Base-by-base conservation (phyloP, 768 basidiomycete species). In the Lactarius deliciosus region DNA sequence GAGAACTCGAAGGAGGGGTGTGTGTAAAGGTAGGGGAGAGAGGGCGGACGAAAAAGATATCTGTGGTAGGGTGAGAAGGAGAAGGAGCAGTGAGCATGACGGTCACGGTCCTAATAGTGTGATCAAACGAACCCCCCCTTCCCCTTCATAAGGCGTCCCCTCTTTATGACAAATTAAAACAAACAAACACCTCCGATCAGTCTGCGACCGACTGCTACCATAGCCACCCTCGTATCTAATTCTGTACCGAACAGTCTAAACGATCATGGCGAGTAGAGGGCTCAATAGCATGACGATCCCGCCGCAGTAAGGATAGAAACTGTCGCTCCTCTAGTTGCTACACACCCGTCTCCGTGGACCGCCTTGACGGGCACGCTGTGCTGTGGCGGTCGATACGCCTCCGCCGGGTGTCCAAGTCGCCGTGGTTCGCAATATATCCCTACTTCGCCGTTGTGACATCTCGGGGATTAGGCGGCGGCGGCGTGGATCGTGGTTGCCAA, bases 51-150 rank as follows among this genome's bases (percentile, higher is more conserved):
- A 67, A 10, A 36, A 47, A 13, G 28, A 20, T 60, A 10, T 63
- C 50, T 30, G 61, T 36, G 11, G 57, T 22, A 5, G 62, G 15
- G 57, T 61, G 57, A 38, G 62, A 56, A 67, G 50, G 50, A 59
- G 62, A 58, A 43, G 40, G 13, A 56, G 16, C 15, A 16, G 30
- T 32, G 32, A 30, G 30, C 28, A 34, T 56, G 32, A 9, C 32
- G 10, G 30, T 56, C 30, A n/a, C 50, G 50, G 50, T 56, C 30
- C 22, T 30, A 20, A 56, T 30, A 28, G 30, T 56, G 16, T 34
- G 34, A 56, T 34, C 32, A 56, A 30, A 9, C 28, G 30, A 34
- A 8, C 16, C 9, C 34, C 32, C 55, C 30, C 5, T 32, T 0
- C 30, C 55, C 30, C 55, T 20, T 56, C 55, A 16, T 34, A 53